Conservation (phyloP, 257 asterid species). For the Solanum pennellii region DNA sequence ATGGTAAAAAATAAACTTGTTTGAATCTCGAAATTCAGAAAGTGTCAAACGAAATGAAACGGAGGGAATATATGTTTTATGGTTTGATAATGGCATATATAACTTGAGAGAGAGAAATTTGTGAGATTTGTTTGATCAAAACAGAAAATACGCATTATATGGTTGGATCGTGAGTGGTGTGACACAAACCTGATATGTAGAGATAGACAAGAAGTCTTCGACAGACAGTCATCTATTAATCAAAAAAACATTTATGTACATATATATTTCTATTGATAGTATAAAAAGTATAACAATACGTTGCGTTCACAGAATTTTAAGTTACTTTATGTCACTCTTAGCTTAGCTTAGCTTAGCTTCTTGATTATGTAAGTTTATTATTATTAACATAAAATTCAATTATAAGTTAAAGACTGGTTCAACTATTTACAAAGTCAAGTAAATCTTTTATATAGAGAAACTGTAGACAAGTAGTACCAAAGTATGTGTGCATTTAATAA, state of each 20-base stretch:
- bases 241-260: neutral
- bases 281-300: neutral
- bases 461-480: neutral
- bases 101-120: neutral
- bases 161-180: neutral
- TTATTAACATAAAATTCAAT: neutral
- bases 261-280: neutral
- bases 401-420: neutral
- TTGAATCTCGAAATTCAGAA: no score
- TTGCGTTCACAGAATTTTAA: neutral
- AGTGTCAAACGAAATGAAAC: no score
- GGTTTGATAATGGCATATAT: neutral
- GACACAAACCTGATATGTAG: neutral
- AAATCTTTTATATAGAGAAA: neutral
- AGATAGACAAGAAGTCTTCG: no score
- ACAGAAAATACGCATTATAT: neutral
- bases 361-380: neutral
- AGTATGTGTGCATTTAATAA: neutral
- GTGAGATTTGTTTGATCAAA: neutral
- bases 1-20: accelerated
- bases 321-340: neutral
- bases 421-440: neutral
- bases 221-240: neutral
- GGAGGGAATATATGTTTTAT: neutral
- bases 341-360: neutral